These are phyloP conservation scores for Poa annua DNA, from an alignment of 176 grass and related monocot genomes.

Conservation along the genomic window DNA sequence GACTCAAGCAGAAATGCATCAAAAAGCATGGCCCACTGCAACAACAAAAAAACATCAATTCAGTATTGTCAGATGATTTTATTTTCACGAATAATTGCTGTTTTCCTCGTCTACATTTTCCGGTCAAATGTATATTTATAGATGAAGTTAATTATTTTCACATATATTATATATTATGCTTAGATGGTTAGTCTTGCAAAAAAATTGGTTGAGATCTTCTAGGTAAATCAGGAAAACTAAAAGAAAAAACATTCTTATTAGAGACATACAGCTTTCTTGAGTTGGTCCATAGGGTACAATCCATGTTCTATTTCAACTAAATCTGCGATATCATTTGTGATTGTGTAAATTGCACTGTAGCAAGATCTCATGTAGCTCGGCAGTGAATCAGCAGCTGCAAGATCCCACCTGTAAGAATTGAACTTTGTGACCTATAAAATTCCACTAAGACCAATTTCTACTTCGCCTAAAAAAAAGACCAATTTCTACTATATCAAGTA, in stretches of 20 bases:
- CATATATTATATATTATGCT: neutral
- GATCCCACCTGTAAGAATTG: conserved; percentile 56
- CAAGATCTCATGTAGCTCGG: conserved; percentile 65
- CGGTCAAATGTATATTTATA: neutral
- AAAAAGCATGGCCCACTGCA: conserved; percentile 63
- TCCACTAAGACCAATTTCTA: neutral
- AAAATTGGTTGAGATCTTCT: neutral
- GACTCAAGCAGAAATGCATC: conserved; percentile 71
- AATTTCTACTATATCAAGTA: neutral
- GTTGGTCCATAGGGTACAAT: conserved; percentile 41
- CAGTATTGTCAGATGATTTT: neutral
- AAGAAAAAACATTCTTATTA: neutral
- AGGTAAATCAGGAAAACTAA: neutral
- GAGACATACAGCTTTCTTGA: conserved; percentile 53
- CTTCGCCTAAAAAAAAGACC: too few relatives aligned
- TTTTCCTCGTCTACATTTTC: neutral
- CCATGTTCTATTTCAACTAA: conserved; percentile 52
- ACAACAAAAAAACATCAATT: neutral
- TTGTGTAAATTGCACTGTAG: conserved; percentile 51
- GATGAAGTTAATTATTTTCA: neutral
- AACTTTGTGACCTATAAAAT: neutral
- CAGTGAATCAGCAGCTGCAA: conserved; percentile 45
- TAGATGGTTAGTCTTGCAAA: neutral
- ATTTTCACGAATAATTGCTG: too few relatives aligned
- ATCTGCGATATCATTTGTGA: conserved; percentile 57